Base-by-base conservation (phyloP, 176 grass and related monocot species). In the Zoysia japonica region DNA sequence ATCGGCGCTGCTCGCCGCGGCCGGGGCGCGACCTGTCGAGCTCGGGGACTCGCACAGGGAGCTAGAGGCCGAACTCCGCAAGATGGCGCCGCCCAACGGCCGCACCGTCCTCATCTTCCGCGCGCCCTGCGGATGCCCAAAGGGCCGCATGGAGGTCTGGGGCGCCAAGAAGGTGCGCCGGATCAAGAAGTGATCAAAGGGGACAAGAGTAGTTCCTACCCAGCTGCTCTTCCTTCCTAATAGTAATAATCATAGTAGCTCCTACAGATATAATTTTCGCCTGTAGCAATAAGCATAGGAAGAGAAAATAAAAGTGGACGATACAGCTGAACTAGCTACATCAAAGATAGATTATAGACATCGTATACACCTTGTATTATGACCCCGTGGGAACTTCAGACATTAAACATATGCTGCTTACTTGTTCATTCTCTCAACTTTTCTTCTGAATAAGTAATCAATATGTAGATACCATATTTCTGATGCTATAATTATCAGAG, bases 51-150 rank as follows among this genome's bases (percentile, higher is more conserved):
- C 86, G 66, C 88, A 98, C 72, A 75, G 86, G 9, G 95, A 98
- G 83, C 90, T 98, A 1, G 92, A 98, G 86, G 90, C 79, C 52
- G 95, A 98, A 81, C 87, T 98, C 10, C 89, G 91, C 50, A 98
- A 98, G 89, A 98, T 98, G 95, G 95, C 95, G 55, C 95, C 95
- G 41, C 76, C 91, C 61, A 94, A 98, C 75, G 95, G 95, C n/a
- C 92, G 95, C 68, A 94, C 95, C 54, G 95, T 98, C 44, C 88
- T 98, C 61, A 85, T 92, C 82, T 98, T 98, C 80, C 86, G 95
- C 61, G 63, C 84, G 2, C 92, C 92, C 9, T 98, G 95, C 45
- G 95, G 95, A 0, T 98, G 95, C 70, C 85, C 92, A 59, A 84
- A 86, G 83, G 86, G 95, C 28, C 28, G 28, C 28, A 94, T 98